A percentile compares a stretch with the other conserved stretches of the same genome.
These are phyloP conservation scores for Sisymbrium irio DNA, from an alignment of 345 rosid species.

Conservation along the genomic window DNA sequence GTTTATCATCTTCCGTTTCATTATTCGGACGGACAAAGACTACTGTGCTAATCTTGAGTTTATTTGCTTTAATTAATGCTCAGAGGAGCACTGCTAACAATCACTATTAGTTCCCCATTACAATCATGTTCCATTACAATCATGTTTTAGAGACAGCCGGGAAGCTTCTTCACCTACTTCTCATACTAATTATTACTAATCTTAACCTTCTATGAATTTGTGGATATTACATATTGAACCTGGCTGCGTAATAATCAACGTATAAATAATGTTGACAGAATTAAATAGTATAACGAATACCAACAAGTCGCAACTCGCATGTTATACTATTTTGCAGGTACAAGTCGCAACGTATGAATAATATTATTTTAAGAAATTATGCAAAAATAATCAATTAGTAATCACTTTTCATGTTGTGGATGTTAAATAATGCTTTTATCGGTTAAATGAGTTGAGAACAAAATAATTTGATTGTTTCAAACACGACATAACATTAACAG, in stretches of 20 bases:
- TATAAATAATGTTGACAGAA: neutral
- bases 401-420: neutral
- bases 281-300: neutral
- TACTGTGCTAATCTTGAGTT: slow-evolving; percentile 11
- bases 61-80: slow-evolving; percentile 11
- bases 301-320: neutral
- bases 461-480: neutral
- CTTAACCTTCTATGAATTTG: neutral
- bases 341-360: neutral
- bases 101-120: slow-evolving; percentile 13
- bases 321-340: neutral
- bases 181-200: slow-evolving; percentile 1
- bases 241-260: neutral
- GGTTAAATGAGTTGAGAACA: too few relatives aligned
- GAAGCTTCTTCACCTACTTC: slow-evolving; percentile 24
- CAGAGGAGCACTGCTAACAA: slow-evolving; percentile 6
- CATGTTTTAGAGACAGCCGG: neutral
- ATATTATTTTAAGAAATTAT: neutral
- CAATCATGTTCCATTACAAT: slow-evolving; percentile 1
- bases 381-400: neutral
- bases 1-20: neutral
- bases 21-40: slow-evolving; percentile 24
- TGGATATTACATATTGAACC: neutral
- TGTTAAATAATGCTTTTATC: neutral
- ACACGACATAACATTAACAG: neutral